Conservation (phyloP, 2,329 filamentous ascomycete genomes). For the Fusarium sp. region DNA sequence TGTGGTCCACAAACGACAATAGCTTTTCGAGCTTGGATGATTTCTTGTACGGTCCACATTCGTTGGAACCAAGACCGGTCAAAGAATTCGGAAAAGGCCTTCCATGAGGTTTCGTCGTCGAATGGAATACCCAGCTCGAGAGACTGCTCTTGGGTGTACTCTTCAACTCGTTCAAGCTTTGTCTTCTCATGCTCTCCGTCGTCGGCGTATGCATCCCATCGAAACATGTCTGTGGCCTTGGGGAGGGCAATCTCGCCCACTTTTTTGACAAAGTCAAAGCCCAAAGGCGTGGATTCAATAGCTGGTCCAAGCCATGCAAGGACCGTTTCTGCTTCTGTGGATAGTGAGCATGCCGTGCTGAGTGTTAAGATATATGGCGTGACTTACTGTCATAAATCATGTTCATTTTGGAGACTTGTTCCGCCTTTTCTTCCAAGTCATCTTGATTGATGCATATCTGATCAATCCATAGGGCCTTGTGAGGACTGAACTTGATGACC, state of each 20-base stretch:
- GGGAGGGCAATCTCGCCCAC: constrained; percentile 32
- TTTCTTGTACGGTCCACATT: constrained; percentile 41
- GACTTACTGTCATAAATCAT: constrained; percentile 33
- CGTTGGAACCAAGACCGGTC: constrained; percentile 36
- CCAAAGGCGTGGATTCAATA: not conserved
- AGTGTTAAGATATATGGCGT: accelerated
- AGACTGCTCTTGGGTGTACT: constrained; percentile 17
- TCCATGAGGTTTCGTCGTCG: constrained; percentile 13
- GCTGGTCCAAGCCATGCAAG: constrained; percentile 34
- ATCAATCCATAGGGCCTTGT: constrained; percentile 31
- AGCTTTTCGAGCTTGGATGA: constrained; percentile 35
- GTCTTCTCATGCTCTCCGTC: constrained; percentile 2
- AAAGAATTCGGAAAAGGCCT: constrained; percentile 28
- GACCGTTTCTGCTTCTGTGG: constrained; percentile 33
- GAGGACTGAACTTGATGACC: constrained; percentile 19
- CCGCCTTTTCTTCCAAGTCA: constrained; percentile 17
- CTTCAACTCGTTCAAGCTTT: constrained; percentile 22
- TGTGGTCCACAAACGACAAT: constrained; percentile 25
- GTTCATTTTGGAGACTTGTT: constrained; percentile 35
- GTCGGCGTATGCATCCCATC: constrained; percentile 17
- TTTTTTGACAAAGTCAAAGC: constrained; percentile 14
- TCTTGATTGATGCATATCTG: constrained; percentile 38
- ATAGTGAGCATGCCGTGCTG: not conserved
- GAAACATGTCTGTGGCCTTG: constrained; percentile 30
- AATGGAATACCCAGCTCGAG: constrained; percentile 26